A percentile compares a stretch with the other conserved stretches of the same genome.
These are phyloP conservation scores for Basidioascus undulatus DNA, from an alignment of 768 basidiomycete genomes.

Conservation along the genomic window DNA sequence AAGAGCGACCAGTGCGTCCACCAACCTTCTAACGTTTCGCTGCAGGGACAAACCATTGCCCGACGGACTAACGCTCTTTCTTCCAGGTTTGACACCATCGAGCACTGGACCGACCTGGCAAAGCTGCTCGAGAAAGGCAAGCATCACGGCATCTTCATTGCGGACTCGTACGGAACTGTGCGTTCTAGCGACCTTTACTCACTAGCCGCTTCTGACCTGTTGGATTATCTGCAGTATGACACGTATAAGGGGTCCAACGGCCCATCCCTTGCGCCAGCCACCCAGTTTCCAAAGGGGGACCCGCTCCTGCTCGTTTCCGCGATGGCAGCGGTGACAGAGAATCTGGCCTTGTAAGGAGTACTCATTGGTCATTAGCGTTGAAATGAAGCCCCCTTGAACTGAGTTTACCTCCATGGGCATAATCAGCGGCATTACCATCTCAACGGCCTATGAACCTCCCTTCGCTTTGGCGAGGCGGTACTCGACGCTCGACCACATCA, in stretches of 20 bases:
- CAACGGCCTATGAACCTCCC: background rate
- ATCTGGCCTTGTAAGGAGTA: constrained; percentile 2
- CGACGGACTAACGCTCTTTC: background rate
- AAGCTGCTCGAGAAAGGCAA: constrained; percentile 1
- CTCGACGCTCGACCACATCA: constrained; percentile 6
- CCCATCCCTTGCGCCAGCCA: too few relatives aligned
- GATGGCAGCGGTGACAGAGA: background rate
- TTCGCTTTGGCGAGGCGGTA: constrained; percentile 2
- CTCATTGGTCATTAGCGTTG: too few relatives aligned
- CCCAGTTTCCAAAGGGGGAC: background rate
- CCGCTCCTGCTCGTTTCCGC: background rate
- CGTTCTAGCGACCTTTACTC: background rate
- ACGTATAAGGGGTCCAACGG: background rate
- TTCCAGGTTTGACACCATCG: background rate
- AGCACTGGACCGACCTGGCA: constrained; percentile 2
- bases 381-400: too few relatives aligned
- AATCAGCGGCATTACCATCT: constrained; percentile 3
- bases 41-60: background rate
- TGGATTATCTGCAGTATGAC: too few relatives aligned
- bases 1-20: background rate
- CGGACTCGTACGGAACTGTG: too few relatives aligned
- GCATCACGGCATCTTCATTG: constrained; percentile 1
- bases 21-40: background rate
- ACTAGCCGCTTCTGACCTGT: too few relatives aligned
- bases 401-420: too few relatives aligned